Percentiles rank a stretch among this genome's conserved stretches.
These are phyloP conservation scores for Cyberlindnera amylophila DNA, from an alignment of 805 yeast genomes.

Conservation along the genomic window DNA sequence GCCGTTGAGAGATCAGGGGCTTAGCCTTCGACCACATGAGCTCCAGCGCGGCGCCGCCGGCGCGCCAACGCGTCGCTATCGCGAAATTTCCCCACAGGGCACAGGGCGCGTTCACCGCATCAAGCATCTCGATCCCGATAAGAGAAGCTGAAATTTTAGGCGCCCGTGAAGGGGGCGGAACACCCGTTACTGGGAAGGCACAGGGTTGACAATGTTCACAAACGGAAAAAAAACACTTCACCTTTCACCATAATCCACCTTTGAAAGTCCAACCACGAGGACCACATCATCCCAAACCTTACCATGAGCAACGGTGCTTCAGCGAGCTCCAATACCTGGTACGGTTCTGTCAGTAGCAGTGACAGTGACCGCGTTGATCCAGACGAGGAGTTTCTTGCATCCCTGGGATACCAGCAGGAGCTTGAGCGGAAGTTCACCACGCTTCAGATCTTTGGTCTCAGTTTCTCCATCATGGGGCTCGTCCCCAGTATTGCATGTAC, in stretches of 20 bases:
- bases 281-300: neutral
- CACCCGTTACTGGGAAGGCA: too few relatives aligned
- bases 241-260: neutral
- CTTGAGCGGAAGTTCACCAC: slow-evolving; percentile 54
- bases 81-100: neutral
- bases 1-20: neutral
- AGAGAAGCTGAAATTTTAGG: neutral
- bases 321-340: slow-evolving; percentile 3
- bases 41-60: too few relatives aligned
- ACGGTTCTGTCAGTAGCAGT: neutral
- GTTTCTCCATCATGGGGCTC: slow-evolving; percentile 63
- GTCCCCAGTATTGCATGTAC: slow-evolving; percentile 57
- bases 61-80: neutral
- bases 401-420: slow-evolving; percentile 65
- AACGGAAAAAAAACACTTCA: too few relatives aligned
- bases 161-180: too few relatives aligned
- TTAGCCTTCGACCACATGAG: too few relatives aligned
- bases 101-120: slow-evolving; percentile 4
- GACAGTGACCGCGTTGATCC: slow-evolving; percentile 5
- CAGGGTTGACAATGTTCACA: too few relatives aligned
- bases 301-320: neutral
- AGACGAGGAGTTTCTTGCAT: slow-evolving; percentile 17
- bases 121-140: slow-evolving; percentile 5
- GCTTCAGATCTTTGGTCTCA: slow-evolving; percentile 60
- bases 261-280: neutral